Evolutionary conservation across 2,329 filamentous ascomycete species (phyloP), one percentile per base, ranked within the genome.

Genomic region (Diaporthe citriasiana): DNA sequence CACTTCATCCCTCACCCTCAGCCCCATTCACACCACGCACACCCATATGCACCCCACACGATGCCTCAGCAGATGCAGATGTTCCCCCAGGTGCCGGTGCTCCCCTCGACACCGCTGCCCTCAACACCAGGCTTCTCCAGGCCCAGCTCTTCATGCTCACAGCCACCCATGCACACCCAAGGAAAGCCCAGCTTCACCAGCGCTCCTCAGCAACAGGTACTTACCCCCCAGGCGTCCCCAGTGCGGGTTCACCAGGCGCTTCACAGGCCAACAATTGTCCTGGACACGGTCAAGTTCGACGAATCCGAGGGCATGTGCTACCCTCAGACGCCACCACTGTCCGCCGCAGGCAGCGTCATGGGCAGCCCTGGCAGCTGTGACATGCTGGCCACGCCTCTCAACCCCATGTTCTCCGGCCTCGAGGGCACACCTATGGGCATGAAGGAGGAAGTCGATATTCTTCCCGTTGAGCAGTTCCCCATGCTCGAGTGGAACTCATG

Each of bases 291-390:
- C 78, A 89, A 74, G 68, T 74, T 93, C 76, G 85, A 88, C 78
- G 89, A 92, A 78, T 83, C 85, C 40, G 90, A 93, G 74, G 84
- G 87, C 78, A 89, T 91, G 77, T 94, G 92, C 84, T 94, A 94
- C 81, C 95, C 95, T 45, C 92, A 94, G 10, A 98, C 95, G 27
- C 95, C 95, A 65, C 93, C 95, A 59, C 89, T 98, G 79, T 98
- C 95, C 33, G 92, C 93, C 3, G 93, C 94, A 40, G 93, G 93
- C 77, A 98, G 95, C 87, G 92, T 90, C 73, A 93, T 95, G 80
- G 95, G 94, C 86, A 98, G 95, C 88, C 95, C 96, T 69, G 93
- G 93, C 76, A 93, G 89, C 83, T 93, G 89, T 81, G 94, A 95
- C 76, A 86, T 95, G 77, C 84, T 97, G 73, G 92, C 93, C 76